Evolutionary conservation across 2,329 filamentous ascomycete species (phyloP), one percentile per base, ranked within the genome.

Genomic region (Penicillium sp.): DNA sequence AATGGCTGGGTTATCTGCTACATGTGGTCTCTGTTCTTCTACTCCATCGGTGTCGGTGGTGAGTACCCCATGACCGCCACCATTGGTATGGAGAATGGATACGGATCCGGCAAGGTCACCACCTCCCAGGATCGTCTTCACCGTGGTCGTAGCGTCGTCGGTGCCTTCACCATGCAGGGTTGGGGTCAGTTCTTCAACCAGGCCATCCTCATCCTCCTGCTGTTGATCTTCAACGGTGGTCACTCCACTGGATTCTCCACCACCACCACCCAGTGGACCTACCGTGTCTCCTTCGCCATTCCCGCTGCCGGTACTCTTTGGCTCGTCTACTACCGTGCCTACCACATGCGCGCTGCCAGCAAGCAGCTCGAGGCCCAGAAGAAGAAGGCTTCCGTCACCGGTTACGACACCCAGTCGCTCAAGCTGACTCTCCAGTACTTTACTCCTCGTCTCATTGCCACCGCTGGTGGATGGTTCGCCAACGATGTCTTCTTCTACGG

Each of bases 401-500:
- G 93, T 55, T 97, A 98, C 80, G 93, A 98, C 69, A 80, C 89
- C 19, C 80, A 88, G 67, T 96, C 93, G 25, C 83, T 97, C 48
- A 84, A 84, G 66, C 80, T 91, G 69, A 93, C 91, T 46, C 85
- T 93, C 77, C 84, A 78, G 55, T 86, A 96, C 79, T 97, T 97
- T 67, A 91, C 92, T 46, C 89, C 90, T 50, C 92, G 93, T 67
- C 78, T 97, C 21, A 71, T 96, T 21, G 93, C 93, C 52, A 97
- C 93, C 21, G 88, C 93, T 11, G 90, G 90, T 57, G 85, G 88
- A 33, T 98, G 93, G 93, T 98, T 93, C 77, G 90, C 88, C 78
- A 98, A 98, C 77, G 93, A 98, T 71, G 89, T 97, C 67, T 97
- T 97, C 84, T 98, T 97, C 82, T 98, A 98, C 80, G 93, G 93